Conservation (phyloP, 306 rosid species). For the Oemleria cerasiformis region DNA sequence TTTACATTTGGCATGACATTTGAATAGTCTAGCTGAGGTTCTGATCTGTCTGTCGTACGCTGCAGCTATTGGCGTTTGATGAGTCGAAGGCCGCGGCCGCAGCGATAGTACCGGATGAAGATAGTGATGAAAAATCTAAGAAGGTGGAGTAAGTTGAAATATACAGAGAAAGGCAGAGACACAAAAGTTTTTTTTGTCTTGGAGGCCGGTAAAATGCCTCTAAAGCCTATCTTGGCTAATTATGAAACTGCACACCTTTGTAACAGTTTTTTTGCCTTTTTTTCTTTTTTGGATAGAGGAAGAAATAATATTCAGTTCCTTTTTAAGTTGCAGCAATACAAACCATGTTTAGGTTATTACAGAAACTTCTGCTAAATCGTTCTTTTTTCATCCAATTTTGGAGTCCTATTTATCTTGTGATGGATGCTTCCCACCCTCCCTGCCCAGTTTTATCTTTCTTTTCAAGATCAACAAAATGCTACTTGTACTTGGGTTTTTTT, state of each 20-base stretch:
- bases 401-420: background rate
- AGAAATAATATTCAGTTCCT: constrained; percentile 34
- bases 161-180: constrained; percentile 10
- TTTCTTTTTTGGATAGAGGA: constrained; percentile 29
- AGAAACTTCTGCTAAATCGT: background rate
- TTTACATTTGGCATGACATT: background rate
- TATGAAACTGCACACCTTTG: constrained; percentile 36
- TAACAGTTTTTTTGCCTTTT: constrained; percentile 32
- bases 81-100: constrained; percentile 63
- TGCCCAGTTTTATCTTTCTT: background rate
- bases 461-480: no score
- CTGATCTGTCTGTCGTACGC: constrained; percentile 14
- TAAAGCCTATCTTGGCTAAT: constrained; percentile 39
- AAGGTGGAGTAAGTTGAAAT: constrained; percentile 53
- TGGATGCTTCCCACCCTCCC: background rate
- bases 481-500: no score
- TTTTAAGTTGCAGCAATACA: constrained; percentile 9
- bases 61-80: constrained; percentile 84
- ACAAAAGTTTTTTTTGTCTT: constrained; percentile 21
- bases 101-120: constrained; percentile 46
- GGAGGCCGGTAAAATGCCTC: constrained; percentile 25
- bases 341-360: constrained; percentile 13
- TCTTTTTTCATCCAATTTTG: background rate
- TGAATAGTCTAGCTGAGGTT: background rate
- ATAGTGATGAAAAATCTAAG: constrained; percentile 45